phyloP scores from a whole-genome alignment of 768 basidiomycete species.

The Naganishia antarctica region DNA sequence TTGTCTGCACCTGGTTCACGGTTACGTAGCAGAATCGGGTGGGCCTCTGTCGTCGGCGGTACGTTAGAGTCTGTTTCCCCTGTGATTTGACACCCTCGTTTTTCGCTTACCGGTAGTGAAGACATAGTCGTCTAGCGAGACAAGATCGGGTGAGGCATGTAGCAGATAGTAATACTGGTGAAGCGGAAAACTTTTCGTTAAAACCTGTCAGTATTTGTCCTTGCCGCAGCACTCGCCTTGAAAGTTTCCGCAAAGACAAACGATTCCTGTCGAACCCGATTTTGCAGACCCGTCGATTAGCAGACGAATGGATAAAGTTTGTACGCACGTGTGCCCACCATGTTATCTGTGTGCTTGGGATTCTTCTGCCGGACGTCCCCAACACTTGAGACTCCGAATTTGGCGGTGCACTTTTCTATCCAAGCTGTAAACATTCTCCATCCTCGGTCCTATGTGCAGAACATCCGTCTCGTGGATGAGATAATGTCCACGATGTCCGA shows the following conservation, averaged over 20 bases:
- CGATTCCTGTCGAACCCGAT: constrained; percentile 37
- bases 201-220: background rate
- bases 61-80: background rate
- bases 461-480: background rate
- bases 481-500: no score
- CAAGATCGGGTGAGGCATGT: constrained; percentile 44
- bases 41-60: constrained; percentile 40
- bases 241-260: constrained; percentile 51
- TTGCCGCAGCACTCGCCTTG: constrained; percentile 33
- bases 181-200: background rate
- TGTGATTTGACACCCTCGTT: background rate
- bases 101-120: constrained; percentile 46
- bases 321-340: constrained; percentile 20
- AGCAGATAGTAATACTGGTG: constrained; percentile 48
- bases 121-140: constrained; percentile 50
- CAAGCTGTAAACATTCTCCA: constrained; percentile 53
- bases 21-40: constrained; percentile 43
- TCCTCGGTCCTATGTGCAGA: constrained; percentile 47
- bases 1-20: constrained; percentile 35
- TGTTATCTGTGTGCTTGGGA: constrained; percentile 30
- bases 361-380: constrained; percentile 41
- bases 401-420: constrained; percentile 39
- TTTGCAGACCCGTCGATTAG: background rate
- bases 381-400: constrained; percentile 46
- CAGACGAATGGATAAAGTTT: no score